Conservation (phyloP, 2,329 filamentous ascomycete species). For the Camillea tinctor region DNA sequence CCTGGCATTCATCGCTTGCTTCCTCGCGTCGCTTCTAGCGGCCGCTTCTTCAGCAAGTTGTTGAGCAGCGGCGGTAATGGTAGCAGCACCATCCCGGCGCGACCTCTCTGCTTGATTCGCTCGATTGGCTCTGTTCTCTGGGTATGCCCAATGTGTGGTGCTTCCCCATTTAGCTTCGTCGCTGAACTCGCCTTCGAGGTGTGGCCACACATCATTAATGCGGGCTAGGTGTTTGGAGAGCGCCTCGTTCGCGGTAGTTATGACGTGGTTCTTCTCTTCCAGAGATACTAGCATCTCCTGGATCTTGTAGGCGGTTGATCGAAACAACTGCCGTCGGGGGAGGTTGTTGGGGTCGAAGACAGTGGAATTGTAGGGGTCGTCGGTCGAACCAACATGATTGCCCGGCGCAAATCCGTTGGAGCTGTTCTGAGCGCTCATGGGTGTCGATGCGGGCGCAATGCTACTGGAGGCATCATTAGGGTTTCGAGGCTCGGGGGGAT, state of each 20-base stretch:
- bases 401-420: slow-evolving; percentile 40
- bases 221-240: slow-evolving; percentile 81
- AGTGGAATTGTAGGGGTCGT: slow-evolving; percentile 42
- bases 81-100: slow-evolving; percentile 74
- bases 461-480: slow-evolving; percentile 45
- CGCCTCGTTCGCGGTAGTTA: slow-evolving; percentile 87
- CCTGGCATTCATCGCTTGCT: slow-evolving; percentile 76
- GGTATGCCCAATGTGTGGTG: slow-evolving; percentile 91
- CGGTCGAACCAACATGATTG: slow-evolving; percentile 39
- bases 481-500: slow-evolving; percentile 45
- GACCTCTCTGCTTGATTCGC: slow-evolving; percentile 70
- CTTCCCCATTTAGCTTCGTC: slow-evolving; percentile 94
- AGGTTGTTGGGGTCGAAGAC: slow-evolving; percentile 59
- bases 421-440: slow-evolving; percentile 52
- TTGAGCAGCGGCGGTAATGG: slow-evolving; percentile 73
- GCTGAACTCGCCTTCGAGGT: slow-evolving; percentile 85
- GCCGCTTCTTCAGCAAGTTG: slow-evolving; percentile 81
- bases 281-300: slow-evolving; percentile 84
- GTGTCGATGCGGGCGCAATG: slow-evolving; percentile 42
- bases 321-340: slow-evolving; percentile 70
- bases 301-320: slow-evolving; percentile 74
- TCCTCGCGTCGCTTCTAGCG: slow-evolving; percentile 78
- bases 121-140: slow-evolving; percentile 70
- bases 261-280: slow-evolving; percentile 97
- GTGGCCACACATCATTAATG: slow-evolving; percentile 82